Evolutionary conservation across 2,329 filamentous ascomycete genomes (phyloP), one percentile per base, ranked within the genome.

Genomic region (Fusarium dlaminii): DNA sequence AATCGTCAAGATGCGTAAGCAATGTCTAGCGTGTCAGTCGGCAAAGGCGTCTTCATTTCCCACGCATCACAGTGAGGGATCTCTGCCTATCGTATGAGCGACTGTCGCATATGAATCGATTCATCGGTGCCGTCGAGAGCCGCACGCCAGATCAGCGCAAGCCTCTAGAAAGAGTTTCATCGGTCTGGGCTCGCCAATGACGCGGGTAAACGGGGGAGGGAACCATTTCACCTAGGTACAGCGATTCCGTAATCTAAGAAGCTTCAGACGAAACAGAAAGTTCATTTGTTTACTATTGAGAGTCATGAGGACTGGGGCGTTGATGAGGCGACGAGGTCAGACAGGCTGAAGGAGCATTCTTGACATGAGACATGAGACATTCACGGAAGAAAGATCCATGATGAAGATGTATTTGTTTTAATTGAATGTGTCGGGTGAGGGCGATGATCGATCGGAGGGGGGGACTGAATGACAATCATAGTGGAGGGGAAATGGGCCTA

Each of bases 301-400:
- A 37, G 42, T 56, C 40, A 54, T 45, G 57, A 61, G 34, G 49
- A 39, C 24, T 56, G 60, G 24, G 39, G n/a, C 24, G 71, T 70
- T 74, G 71, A 40, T 70, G 55, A 61, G 70, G 70, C 37, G 55
- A 73, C 36, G 40, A 51, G 30, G 18, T 63, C 8, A 34, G 36
- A 55, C 64, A 63, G 49, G 24, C 30, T 69, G 43, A 57, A 39
- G 42, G 58, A 63, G 42, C 71, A 73, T 73, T 73, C 70, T 73
- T 73, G n/a, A 63, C n/a, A 40, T 67, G 61, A 74, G 70, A 74
- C 15, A 45, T 71, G 57, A 74, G 70, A 74, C 70, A 71, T 57
- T 30, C 10, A 34, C 46, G 30, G 56, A 45, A 29, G 42, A 43
- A 48, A 52, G 34, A 59, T 48, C 43, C 34, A 55, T 22, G 40